Conservation (phyloP, 768 basidiomycete species). For the Collybiopsis luxurians region DNA sequence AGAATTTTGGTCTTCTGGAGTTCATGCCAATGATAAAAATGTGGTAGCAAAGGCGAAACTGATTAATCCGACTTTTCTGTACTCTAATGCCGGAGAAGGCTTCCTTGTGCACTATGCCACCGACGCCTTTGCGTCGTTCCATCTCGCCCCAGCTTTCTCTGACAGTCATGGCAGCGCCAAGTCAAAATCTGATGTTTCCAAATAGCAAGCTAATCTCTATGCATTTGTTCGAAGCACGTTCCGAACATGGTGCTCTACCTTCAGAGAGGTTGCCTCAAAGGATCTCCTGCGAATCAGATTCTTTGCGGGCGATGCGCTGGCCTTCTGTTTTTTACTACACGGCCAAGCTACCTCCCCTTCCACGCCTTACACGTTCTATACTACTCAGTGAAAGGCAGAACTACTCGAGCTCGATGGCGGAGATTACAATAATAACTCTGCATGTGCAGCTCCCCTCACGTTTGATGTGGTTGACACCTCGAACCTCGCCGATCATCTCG, state of each 20-base stretch:
- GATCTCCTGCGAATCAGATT: conserved; percentile 16
- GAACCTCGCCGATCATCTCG: conserved; percentile 37
- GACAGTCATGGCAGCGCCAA: conserved; percentile 10
- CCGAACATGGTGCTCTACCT: conserved; percentile 27
- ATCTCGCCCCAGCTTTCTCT: conserved; percentile 22
- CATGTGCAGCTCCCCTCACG: conserved; percentile 20
- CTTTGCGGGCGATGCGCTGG: conserved; percentile 21
- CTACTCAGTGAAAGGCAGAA: conserved; percentile 21
- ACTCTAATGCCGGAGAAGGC: conserved; percentile 26
- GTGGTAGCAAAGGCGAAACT: conserved; percentile 18
- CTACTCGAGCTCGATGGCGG: conserved; percentile 18
- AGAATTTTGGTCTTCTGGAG: conserved; percentile 33
- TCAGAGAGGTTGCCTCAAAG: conserved; percentile 11
- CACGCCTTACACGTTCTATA: conserved; percentile 9
- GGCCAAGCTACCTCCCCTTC: conserved; percentile 6
- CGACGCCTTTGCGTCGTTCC: conserved; percentile 29
- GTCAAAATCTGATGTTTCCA: conserved; percentile 14
- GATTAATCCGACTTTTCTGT: conserved; percentile 34
- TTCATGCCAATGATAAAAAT: conserved; percentile 16
- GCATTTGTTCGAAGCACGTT: neutral
- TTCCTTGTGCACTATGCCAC: conserved; percentile 31
- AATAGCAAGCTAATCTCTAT: conserved; percentile 16
- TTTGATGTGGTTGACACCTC: conserved; percentile 42
- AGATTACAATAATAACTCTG: conserved; percentile 20
- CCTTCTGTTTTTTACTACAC: conserved; percentile 24